phyloP scores from a whole-genome alignment of 257 asterid genomes.

The Parsonsia alboflavescens region DNA sequence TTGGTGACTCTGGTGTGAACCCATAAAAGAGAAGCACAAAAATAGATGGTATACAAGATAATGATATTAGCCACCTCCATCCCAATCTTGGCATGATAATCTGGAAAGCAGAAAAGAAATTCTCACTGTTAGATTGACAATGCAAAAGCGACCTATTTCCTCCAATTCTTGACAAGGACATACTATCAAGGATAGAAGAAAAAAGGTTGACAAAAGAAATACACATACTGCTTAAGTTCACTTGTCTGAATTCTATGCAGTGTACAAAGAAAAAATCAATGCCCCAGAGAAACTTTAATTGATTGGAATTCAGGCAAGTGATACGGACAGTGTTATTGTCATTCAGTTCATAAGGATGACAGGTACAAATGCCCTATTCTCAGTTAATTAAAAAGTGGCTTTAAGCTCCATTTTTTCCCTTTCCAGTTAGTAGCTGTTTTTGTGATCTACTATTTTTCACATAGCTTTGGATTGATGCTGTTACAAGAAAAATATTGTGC shows the following conservation, averaged over 20 bases:
- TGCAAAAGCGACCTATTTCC: background rate
- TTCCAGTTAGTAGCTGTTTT: too few species aligned
- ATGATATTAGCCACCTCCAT: constrained; percentile 41
- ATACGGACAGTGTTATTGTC: background rate
- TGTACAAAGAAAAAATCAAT: background rate
- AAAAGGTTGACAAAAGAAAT: too few species aligned
- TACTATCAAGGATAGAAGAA: too few species aligned
- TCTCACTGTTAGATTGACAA: background rate
- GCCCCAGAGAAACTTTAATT: background rate
- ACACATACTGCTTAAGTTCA: background rate
- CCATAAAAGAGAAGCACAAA: constrained; percentile 23
- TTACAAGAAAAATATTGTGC: too few species aligned
- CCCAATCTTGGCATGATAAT: constrained; percentile 37
- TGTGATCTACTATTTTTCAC: too few species aligned
- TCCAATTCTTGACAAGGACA: background rate
- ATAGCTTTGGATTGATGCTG: too few species aligned
- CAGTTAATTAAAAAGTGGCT: too few species aligned
- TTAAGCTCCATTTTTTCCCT: too few species aligned
- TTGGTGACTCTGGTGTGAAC: constrained; percentile 32
- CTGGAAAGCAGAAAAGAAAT: constrained; percentile 17
- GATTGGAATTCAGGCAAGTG: background rate
- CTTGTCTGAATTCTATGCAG: background rate
- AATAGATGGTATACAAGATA: constrained; percentile 32
- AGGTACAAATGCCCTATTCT: background rate
- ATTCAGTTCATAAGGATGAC: background rate